Percentiles rank a stretch among this genome's conserved stretches.
phyloP scores from a whole-genome alignment of 768 basidiomycete genomes.

The Postia placenta region DNA sequence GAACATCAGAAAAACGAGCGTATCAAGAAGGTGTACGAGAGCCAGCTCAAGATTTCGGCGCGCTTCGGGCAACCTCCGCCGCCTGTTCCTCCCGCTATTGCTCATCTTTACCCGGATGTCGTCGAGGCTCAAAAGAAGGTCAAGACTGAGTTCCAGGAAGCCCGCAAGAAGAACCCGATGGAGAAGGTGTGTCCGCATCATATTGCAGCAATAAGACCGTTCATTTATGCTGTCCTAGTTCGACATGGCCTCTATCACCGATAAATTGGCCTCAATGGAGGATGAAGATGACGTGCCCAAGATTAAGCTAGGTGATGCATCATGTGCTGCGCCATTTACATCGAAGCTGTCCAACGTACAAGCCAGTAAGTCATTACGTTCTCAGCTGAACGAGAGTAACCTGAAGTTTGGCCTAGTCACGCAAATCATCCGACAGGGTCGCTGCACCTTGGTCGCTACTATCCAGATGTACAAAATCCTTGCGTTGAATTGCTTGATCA shows the following conservation, averaged over 20 bases:
- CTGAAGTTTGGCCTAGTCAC: slow-evolving; percentile 53
- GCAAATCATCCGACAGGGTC: slow-evolving; percentile 96
- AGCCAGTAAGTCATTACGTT: slow-evolving; percentile 61
- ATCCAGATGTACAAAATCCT: slow-evolving; percentile 99
- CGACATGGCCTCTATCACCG: slow-evolving; percentile 71
- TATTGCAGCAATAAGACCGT: no score
- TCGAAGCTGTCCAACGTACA: slow-evolving; percentile 97
- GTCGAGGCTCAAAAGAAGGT: slow-evolving; percentile 87
- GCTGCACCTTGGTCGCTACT: slow-evolving; percentile 97
- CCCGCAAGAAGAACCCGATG: slow-evolving; percentile 80
- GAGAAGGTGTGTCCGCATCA: slow-evolving; percentile 69
- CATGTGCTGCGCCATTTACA: slow-evolving; percentile 97
- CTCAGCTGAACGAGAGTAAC: background rate
- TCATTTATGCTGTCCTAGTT: slow-evolving; percentile 45
- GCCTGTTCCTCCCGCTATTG: slow-evolving; percentile 83
- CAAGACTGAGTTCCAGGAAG: slow-evolving; percentile 52
- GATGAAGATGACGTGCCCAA: slow-evolving; percentile 93
- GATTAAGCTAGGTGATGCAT: slow-evolving; percentile 99
- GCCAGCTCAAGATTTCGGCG: slow-evolving; percentile 83
- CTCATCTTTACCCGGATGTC: slow-evolving; percentile 83
- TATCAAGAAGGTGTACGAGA: slow-evolving; percentile 96
- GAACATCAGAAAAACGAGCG: slow-evolving; percentile 87
- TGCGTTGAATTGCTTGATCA: slow-evolving; percentile 95
- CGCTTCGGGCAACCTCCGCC: slow-evolving; percentile 93
- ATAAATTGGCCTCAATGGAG: slow-evolving; percentile 88